phyloP scores from a whole-genome alignment of 495 filamentous ascomycete species.

The Penicillium angulare region DNA sequence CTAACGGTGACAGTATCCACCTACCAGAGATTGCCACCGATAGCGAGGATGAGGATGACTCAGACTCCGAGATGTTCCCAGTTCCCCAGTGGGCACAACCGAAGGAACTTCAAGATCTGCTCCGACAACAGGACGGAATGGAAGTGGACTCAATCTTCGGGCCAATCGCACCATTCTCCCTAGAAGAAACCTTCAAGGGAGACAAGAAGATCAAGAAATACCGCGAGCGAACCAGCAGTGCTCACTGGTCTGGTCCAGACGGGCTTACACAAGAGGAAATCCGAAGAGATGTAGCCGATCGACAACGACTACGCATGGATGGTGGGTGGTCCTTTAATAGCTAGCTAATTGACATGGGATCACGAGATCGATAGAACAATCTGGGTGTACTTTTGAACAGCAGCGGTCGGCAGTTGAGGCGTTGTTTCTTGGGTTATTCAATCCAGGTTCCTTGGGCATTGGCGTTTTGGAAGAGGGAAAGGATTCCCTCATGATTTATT shows the following conservation, averaged over 20 bases:
- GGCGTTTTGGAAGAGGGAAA: slow-evolving; percentile 7
- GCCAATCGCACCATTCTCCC: slow-evolving; percentile 75
- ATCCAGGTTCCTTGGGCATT: slow-evolving; percentile 1
- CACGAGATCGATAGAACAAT: no score
- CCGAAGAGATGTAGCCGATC: slow-evolving; percentile 71
- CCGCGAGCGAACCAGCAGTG: slow-evolving; percentile 83
- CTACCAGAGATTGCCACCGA: slow-evolving; percentile 89
- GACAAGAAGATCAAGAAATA: slow-evolving; percentile 81
- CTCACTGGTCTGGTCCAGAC: slow-evolving; percentile 87
- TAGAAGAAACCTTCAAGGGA: slow-evolving; percentile 92
- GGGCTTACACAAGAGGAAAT: slow-evolving; percentile 87
- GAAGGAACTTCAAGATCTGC: slow-evolving; percentile 66
- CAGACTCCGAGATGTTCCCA: slow-evolving; percentile 57
- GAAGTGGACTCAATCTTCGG: slow-evolving; percentile 91
- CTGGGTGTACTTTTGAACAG: slow-evolving; percentile 1
- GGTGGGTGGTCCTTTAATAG: slow-evolving; percentile 79
- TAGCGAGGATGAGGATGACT: slow-evolving; percentile 72
- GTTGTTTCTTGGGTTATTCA: neutral
- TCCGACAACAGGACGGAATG: slow-evolving; percentile 73
- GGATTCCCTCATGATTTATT: slow-evolving; percentile 1
- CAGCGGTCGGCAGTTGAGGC: slow-evolving; percentile 7
- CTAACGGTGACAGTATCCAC: slow-evolving; percentile 75
- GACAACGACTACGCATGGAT: slow-evolving; percentile 76
- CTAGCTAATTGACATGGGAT: no score
- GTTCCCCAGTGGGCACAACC: slow-evolving; percentile 82